Evolutionary conservation across 257 asterid genomes (phyloP), one percentile per base, ranked within the genome.

Genomic region (Ajuga chamaepitys): DNA sequence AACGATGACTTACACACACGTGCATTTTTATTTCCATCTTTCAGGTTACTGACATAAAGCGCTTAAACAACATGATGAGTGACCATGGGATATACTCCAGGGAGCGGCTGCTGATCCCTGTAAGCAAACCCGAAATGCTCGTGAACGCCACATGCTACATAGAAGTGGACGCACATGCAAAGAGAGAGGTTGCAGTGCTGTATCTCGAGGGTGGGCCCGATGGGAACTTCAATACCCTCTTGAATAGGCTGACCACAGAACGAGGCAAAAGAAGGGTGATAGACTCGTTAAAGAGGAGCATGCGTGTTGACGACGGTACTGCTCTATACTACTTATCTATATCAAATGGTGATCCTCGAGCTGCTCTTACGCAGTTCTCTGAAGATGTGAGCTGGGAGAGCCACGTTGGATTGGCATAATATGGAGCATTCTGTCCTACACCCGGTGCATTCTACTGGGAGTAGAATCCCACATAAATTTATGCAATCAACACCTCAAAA

Each of bases 41-140:
- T 40, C 77, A 93, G 99, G 92, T 89, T 64, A 84, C 85, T 79
- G 95, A 78, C 82, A 87, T 93, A 64, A 89, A 86, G 70, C 95
- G 97, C 65, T 59, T 93, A 70, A 93, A 93, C 77, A 93, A 93
- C 77, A 93, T 89, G 99, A 88, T 93, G 95, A 93, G 96, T 24
- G 99, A 93, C 70, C 99, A 89, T 51, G 99, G 97, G 21, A 89
- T 93, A 78, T 81, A 84, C 86, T 89, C 99, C 3, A 80, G 99
- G 82, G 97, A 93, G 74, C 85, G 99, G 76, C 80, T 93, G 58
- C 80, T 93, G 71, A 93, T 93, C 72, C 99, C 97, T 8, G 62
- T 87, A 47, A 77, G 82, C 77, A 84, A 86, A 48, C 88, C 95
- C 22, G 87, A 89, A 35, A 71, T 80, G 68, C 96, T 89, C 16